phyloP scores from a whole-genome alignment of 352 stramenopile genomes.

The Phytophthora colocasiae region DNA sequence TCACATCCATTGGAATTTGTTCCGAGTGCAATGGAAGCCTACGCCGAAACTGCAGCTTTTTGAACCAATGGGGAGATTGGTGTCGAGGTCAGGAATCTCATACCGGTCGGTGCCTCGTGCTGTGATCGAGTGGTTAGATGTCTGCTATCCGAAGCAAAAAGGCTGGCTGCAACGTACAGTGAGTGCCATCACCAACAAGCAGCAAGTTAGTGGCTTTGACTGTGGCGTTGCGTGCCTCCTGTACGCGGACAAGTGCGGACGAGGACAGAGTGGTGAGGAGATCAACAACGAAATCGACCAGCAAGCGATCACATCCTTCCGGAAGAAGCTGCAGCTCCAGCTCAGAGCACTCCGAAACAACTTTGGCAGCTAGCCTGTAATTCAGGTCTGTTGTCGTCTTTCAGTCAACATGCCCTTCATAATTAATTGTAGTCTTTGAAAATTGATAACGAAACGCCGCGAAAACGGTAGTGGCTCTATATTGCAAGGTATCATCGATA shows the following conservation, averaged over 20 bases:
- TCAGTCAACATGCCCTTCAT: conserved; percentile 13
- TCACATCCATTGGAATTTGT: conserved; percentile 90
- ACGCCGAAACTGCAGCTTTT: conserved; percentile 85
- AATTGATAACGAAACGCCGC: conserved; percentile 39
- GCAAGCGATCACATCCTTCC: conserved; percentile 75
- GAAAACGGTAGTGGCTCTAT: not conserved
- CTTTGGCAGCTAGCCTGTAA: too few relatives aligned
- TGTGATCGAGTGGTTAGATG: conserved; percentile 88
- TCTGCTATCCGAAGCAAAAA: conserved; percentile 70
- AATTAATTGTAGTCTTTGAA: conserved; percentile 23
- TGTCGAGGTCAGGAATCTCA: conserved; percentile 65
- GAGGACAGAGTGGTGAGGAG: conserved; percentile 59
- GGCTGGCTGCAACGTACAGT: conserved; percentile 64
- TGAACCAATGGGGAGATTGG: conserved; percentile 84
- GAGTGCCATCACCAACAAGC: conserved; percentile 82
- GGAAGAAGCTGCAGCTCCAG: conserved; percentile 53
- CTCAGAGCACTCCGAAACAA: conserved; percentile 24
- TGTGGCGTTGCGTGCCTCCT: conserved; percentile 89
- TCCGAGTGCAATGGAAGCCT: conserved; percentile 79
- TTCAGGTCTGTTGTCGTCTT: not conserved
- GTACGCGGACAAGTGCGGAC: conserved; percentile 88
- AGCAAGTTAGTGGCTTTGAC: conserved; percentile 91
- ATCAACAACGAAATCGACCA: conserved; percentile 76
- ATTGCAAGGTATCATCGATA: too few relatives aligned
- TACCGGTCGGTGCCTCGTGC: conserved; percentile 79